These are phyloP conservation scores for Aspergillus fumigatiaffinis DNA, from an alignment of 2,329 filamentous ascomycete species.

Conservation along the genomic window DNA sequence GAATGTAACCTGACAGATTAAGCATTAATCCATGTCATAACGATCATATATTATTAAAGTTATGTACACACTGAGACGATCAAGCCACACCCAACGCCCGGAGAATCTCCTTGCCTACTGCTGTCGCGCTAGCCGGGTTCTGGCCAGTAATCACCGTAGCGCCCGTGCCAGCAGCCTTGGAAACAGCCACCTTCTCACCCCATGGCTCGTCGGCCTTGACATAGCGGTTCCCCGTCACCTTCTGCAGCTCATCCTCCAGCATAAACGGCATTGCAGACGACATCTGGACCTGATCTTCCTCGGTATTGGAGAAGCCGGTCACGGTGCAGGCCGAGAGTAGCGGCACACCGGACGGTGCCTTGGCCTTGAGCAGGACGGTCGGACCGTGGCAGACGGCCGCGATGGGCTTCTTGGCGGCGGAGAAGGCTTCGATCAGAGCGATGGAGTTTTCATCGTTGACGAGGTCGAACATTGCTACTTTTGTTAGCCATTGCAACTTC, in stretches of 20 bases:
- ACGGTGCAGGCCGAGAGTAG: constrained; percentile 40
- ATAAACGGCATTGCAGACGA: constrained; percentile 41
- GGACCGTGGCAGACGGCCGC: constrained; percentile 49
- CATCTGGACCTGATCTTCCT: constrained; percentile 41
- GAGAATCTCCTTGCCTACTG: constrained; percentile 42
- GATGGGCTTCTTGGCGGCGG: constrained; percentile 47
- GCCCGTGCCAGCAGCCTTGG: constrained; percentile 20
- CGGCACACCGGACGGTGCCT: constrained; percentile 38
- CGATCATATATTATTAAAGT: neutral
- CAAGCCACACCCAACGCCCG: constrained; percentile 24
- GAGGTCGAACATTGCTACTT: constrained; percentile 49
- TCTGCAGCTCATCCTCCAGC: constrained; percentile 41
- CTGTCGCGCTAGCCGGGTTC: constrained; percentile 44
- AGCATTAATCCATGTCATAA: neutral
- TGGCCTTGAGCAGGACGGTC: constrained; percentile 43
- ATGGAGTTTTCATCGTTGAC: constrained; percentile 40
- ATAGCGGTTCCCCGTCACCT: constrained; percentile 38
- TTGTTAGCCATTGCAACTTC: neutral
- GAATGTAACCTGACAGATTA: neutral
- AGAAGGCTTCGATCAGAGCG: constrained; percentile 46
- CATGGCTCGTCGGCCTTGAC: constrained; percentile 44
- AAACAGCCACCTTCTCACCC: constrained; percentile 42
- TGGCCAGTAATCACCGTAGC: constrained; percentile 45
- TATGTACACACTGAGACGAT: neutral
- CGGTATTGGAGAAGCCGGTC: constrained; percentile 46